Conservation (phyloP, 148 eudicot genomes). For the Chenopodium suecicum region DNA sequence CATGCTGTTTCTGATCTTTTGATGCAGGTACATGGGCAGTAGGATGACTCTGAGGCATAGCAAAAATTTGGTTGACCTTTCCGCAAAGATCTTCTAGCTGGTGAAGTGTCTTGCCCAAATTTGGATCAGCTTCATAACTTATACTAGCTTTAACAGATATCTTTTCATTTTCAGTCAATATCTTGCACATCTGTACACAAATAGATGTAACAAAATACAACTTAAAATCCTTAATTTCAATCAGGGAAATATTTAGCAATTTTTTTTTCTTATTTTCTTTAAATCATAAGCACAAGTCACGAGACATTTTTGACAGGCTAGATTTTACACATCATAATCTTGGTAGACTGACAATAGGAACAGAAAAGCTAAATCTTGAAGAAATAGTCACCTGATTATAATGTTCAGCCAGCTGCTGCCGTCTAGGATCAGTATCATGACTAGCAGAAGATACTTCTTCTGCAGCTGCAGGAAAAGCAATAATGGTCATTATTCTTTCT, state of each 20-base stretch:
- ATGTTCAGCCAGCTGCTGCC: slow-evolving; percentile 48
- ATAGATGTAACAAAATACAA: not conserved
- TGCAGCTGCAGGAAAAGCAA: slow-evolving; percentile 43
- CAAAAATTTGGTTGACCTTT: slow-evolving; percentile 42
- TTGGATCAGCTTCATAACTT: slow-evolving; percentile 35
- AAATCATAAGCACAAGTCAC: not conserved
- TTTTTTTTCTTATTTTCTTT: too few species aligned
- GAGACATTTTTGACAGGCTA: not conserved
- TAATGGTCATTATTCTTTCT: not conserved
- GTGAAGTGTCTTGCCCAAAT: slow-evolving; percentile 42
- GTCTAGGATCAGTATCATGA: slow-evolving; percentile 46
- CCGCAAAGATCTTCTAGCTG: slow-evolving; percentile 36
- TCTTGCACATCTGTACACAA: slow-evolving; percentile 54
- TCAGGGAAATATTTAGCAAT: not conserved
- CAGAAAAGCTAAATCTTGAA: not conserved
- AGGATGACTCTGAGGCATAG: slow-evolving; percentile 19
- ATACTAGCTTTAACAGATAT: slow-evolving; percentile 39
- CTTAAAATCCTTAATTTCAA: not conserved
- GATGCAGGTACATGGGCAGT: slow-evolving; percentile 4
- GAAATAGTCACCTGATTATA: slow-evolving; percentile 58
- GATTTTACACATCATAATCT: not conserved
- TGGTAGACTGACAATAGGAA: not conserved
- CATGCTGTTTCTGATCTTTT: slow-evolving; percentile 2
- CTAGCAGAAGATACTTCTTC: slow-evolving; percentile 47
- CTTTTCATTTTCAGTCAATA: slow-evolving; percentile 37